Evolutionary conservation across 2,329 filamentous ascomycete species (phyloP), one percentile per base, ranked within the genome.

Genomic region (Blastomyces gilchristii): DNA sequence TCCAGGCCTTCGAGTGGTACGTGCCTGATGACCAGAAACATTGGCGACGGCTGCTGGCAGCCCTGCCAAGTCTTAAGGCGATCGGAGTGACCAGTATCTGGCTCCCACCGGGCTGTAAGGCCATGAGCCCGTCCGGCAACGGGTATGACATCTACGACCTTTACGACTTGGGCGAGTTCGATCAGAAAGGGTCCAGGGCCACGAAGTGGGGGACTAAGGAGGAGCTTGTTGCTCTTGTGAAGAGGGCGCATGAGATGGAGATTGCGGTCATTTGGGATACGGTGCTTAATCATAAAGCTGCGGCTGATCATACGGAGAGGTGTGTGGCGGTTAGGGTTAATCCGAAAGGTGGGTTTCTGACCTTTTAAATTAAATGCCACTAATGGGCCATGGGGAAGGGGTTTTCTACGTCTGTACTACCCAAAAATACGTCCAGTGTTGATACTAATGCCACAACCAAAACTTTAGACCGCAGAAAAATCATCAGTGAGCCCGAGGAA

Each of bases 1-100:
- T 90, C 67, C 86, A 90, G 73, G 84, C 80, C 14, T 90, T 89
- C 71, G 87, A 90, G 76, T 90, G 87, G 87, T 85, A 90, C 70
- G 80, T 85, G 4, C 85, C 85, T 2, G 80, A 81, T 53, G 82
- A 86, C 66, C 74, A 81, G 61, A 75, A 79, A 58, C 86, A 89
- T 73, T 89, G 84, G 82, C 74, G 78, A 45, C 82, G 85, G 9
- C 80, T 89, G 1, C 73, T 75, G 16, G 74, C 76, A 22, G 78
- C 79, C 7, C 69, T 87, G 0, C 80, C 83, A 0, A 75, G 76
- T 2, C 76, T 89, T 1, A 83, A 84, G 68, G 75, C 79, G 0
- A 79, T 85, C 43, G 87, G 87, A 2, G 78, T 89, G 58, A 82
- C 84, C 60, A 80, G 80, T 63, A 76, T 87, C 41, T 89, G 87